phyloP scores from a whole-genome alignment of 2,329 filamentous ascomycete genomes.

The Tolypocladium sp. region DNA sequence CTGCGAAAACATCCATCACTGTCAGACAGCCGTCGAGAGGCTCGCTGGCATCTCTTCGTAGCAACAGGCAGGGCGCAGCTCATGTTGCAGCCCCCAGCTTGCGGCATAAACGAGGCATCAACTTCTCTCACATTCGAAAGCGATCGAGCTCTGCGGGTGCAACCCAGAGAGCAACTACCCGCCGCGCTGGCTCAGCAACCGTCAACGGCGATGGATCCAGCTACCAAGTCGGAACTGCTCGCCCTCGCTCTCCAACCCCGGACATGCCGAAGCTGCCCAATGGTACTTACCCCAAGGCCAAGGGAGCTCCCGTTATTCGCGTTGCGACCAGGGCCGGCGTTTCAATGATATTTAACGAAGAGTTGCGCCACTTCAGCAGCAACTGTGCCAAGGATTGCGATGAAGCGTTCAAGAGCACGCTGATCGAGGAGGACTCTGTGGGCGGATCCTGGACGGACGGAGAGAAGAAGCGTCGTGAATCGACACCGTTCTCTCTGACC shows the following conservation, averaged over 20 bases:
- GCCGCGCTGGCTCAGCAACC: slow-evolving; percentile 9
- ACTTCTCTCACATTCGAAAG: slow-evolving; percentile 43
- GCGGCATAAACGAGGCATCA: slow-evolving; percentile 42
- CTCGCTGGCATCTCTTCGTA: slow-evolving; percentile 42
- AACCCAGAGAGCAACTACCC: slow-evolving; percentile 3
- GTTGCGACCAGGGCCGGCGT: slow-evolving; percentile 10
- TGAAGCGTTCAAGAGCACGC: slow-evolving; percentile 72
- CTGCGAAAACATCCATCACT: slow-evolving; percentile 16
- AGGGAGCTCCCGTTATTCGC: slow-evolving; percentile 8
- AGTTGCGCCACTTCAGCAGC: slow-evolving; percentile 73
- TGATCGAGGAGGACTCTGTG: slow-evolving; percentile 31
- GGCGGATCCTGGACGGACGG: slow-evolving; percentile 22
- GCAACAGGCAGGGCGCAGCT: slow-evolving; percentile 31
- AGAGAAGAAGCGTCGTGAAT: slow-evolving; percentile 21
- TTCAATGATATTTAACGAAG: slow-evolving; percentile 50
- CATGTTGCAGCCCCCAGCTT: slow-evolving; percentile 31
- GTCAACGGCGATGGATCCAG: slow-evolving; percentile 10
- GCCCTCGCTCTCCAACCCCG: slow-evolving; percentile 18
- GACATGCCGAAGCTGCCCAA: slow-evolving; percentile 15
- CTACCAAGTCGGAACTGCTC: slow-evolving; percentile 11
- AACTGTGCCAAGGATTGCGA: slow-evolving; percentile 87
- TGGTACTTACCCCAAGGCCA: slow-evolving; percentile 15
- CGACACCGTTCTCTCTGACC: slow-evolving; percentile 33
- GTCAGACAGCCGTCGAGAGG: slow-evolving; percentile 24
- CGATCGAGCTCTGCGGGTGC: slow-evolving; percentile 20